A percentile compares a stretch with the other conserved stretches of the same genome.
These are phyloP conservation scores for Collybiopsis confluens DNA, from an alignment of 768 basidiomycete species.

Conservation along the genomic window DNA sequence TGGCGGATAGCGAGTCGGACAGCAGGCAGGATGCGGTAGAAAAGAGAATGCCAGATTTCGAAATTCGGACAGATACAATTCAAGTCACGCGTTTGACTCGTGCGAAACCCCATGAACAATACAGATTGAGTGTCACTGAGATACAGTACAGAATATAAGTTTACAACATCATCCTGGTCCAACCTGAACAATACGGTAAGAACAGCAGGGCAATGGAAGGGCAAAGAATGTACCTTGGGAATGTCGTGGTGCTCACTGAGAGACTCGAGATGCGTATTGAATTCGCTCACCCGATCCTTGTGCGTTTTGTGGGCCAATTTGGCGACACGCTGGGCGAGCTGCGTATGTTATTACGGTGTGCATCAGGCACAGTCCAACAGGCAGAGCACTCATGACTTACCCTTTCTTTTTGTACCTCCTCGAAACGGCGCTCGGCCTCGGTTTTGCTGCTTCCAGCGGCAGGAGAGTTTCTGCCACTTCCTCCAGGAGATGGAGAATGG, in stretches of 20 bases:
- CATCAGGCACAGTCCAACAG: neutral
- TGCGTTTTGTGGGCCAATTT: slow-evolving; percentile 82
- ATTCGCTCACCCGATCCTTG: slow-evolving; percentile 90
- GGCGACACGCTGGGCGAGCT: slow-evolving; percentile 74
- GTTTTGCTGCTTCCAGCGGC: slow-evolving; percentile 56
- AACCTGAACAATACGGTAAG: slow-evolving; percentile 44
- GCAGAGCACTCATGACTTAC: slow-evolving; percentile 41
- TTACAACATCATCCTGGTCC: slow-evolving; percentile 67
- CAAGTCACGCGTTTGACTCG: slow-evolving; percentile 6
- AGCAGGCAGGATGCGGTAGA: too few species aligned
- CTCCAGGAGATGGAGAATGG: slow-evolving; percentile 43
- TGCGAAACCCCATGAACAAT: slow-evolving; percentile 1
- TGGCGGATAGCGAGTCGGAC: slow-evolving; percentile 17
- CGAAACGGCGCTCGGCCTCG: slow-evolving; percentile 84
- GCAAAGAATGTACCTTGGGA: slow-evolving; percentile 59
- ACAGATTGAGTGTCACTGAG: neutral
- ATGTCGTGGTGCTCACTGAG: slow-evolving; percentile 94
- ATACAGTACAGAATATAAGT: neutral
- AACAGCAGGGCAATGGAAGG: slow-evolving; percentile 9
- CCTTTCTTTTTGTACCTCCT: slow-evolving; percentile 78
- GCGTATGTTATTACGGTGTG: neutral
- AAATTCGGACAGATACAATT: slow-evolving; percentile 3
- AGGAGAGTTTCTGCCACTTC: slow-evolving; percentile 60
- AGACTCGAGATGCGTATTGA: slow-evolving; percentile 81
- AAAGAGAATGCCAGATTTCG: neutral